Percentiles rank a stretch among this genome's conserved stretches.
Evolutionary conservation across 2,329 filamentous ascomycete genomes (phyloP).

Genomic region (Dryadomyces quercus-mongolicae): DNA sequence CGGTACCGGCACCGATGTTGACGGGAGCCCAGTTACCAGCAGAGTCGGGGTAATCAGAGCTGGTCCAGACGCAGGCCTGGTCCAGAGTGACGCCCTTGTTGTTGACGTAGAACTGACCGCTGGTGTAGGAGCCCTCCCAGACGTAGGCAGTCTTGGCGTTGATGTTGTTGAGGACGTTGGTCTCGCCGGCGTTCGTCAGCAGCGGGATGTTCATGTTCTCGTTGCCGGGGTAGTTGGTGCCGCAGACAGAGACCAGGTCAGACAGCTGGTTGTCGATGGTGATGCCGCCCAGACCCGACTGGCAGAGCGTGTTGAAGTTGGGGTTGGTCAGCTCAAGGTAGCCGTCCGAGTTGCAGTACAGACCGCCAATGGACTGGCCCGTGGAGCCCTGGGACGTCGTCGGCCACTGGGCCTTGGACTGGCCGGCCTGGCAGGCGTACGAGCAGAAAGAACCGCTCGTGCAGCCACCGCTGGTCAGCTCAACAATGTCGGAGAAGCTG

Average conservation of each 20-base stretch:
- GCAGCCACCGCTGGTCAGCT: slow-evolving; percentile 51
- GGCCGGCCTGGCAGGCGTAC: slow-evolving; percentile 83
- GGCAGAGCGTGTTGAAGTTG: slow-evolving; percentile 59
- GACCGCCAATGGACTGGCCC: slow-evolving; percentile 77
- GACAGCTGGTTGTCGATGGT: slow-evolving; percentile 63
- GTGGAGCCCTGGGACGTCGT: slow-evolving; percentile 56
- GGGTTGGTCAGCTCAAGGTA: slow-evolving; percentile 68
- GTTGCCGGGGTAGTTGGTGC: slow-evolving; percentile 90
- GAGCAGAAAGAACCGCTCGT: slow-evolving; percentile 63
- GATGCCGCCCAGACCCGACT: slow-evolving; percentile 57
- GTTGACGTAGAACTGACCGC: slow-evolving; percentile 96
- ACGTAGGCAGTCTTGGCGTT: slow-evolving; percentile 60
- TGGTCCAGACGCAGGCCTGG: slow-evolving; percentile 66
- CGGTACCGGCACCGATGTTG: slow-evolving; percentile 71
- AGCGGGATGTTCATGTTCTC: slow-evolving; percentile 80
- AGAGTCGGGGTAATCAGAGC: slow-evolving; percentile 32
- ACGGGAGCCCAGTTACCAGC: slow-evolving; percentile 80
- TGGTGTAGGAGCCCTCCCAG: slow-evolving; percentile 64
- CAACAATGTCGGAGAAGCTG: slow-evolving; percentile 53
- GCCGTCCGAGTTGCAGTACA: slow-evolving; percentile 63
- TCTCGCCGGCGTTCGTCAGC: slow-evolving; percentile 44
- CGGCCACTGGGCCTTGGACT: slow-evolving; percentile 90
- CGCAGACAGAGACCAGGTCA: slow-evolving; percentile 63
- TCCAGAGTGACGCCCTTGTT: slow-evolving; percentile 54
- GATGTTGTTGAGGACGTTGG: slow-evolving; percentile 61